These are phyloP conservation scores for Saksenaea vasiformis DNA, from an alignment of 371 early-diverging fungal genomes.

Conservation along the genomic window DNA sequence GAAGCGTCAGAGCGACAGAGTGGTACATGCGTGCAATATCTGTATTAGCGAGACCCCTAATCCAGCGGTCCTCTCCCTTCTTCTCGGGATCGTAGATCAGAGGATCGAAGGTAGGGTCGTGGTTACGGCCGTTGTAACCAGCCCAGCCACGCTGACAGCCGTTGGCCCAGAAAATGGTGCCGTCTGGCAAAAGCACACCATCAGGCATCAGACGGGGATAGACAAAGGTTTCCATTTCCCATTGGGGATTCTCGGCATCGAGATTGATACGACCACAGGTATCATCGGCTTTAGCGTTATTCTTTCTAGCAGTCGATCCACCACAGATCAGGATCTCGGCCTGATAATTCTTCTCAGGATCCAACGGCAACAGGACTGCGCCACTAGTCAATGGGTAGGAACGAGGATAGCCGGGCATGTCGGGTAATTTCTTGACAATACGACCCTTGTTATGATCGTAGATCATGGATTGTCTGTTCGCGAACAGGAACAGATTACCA, in stretches of 20 bases:
- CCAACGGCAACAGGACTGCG: conserved; percentile 59
- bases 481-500: conserved; percentile 59
- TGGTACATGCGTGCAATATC: conserved; percentile 72
- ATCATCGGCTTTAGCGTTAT: conserved; percentile 39
- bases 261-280: conserved; percentile 62
- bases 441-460: conserved; percentile 51
- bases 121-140: conserved; percentile 51
- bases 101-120: conserved; percentile 62
- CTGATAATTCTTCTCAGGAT: conserved; percentile 58
- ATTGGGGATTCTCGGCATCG: conserved; percentile 43
- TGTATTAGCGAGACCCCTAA: conserved; percentile 42
- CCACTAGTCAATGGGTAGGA: conserved; percentile 68
- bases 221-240: conserved; percentile 65
- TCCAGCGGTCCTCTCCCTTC: conserved; percentile 47
- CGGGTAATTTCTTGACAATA: conserved; percentile 50
- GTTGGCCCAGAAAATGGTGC: conserved; percentile 60
- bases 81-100: conserved; percentile 55
- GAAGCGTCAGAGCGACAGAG: conserved; percentile 62
- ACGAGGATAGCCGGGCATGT: conserved; percentile 56
- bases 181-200: conserved; percentile 59
- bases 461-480: conserved; percentile 51
- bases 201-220: conserved; percentile 68
- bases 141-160: conserved; percentile 67
- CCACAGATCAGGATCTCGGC: conserved; percentile 66
- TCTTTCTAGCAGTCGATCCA: conserved; percentile 48